Evolutionary conservation across 1,284 basidiomycete species (phyloP), one percentile per base, ranked within the genome.

Genomic region (Cutaneotrichosporon sp.): DNA sequence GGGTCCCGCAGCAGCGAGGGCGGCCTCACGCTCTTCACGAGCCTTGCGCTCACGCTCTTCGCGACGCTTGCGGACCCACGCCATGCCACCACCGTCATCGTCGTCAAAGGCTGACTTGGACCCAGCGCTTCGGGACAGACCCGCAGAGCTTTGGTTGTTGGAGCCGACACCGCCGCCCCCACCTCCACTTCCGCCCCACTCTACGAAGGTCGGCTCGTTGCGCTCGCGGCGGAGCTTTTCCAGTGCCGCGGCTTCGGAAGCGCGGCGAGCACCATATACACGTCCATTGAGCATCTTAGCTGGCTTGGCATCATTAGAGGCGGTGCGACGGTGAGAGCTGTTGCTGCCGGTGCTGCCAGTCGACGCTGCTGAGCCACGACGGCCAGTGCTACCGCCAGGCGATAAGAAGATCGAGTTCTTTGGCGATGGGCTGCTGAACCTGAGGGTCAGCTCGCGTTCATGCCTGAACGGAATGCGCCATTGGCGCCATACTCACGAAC

Each of bases 81-180:
- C 68, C 69, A 75, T 74, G 9, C 74, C 74, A 38, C 71, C 68
- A 11, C 74, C 74, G 52, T 75, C 74, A 44, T 75, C 71, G 12
- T 65, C 64, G 35, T 74, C 72, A 9, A 51, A 60, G 11, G 32
- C 26, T 32, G 46, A 48, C n/a, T 22, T 22, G 42, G 26, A 39
- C 1, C 59, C 56, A 8, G 53, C 38, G 19, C 26, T 25, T 24
- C 44, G 35, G 14, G 46, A 32, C 12, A 39, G 11, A 7, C 29
- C 17, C 6, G 25, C 14, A 19, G 37, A 14, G 10, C n/a, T 37
- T 2, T n/a, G 9, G 1, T 11, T 9, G n/a, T 32, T 49, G 12
- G 20, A 25, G 8, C 48, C 48, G 3, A 38, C 26, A 26, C 38
- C 48, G 27, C 44, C 44, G 38, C 54, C 49, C n/a, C 50, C 57